phyloP scores from a whole-genome alignment of 1,284 basidiomycete species.

The Papiliotrema flavescens region DNA sequence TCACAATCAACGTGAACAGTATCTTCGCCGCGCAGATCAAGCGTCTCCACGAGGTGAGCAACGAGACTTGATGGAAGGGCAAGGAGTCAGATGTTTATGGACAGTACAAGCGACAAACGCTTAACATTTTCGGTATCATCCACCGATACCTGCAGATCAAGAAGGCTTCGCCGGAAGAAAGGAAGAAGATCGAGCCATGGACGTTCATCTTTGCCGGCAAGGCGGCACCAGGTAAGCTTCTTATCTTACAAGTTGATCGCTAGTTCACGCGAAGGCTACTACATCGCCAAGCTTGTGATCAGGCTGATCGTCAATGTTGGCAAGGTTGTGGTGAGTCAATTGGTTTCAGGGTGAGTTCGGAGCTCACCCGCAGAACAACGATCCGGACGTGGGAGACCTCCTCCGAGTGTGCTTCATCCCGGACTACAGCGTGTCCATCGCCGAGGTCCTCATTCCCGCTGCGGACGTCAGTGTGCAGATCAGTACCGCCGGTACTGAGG shows the following conservation, averaged over 20 bases:
- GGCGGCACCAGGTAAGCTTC: slow-evolving; percentile 45
- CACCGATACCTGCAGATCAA: slow-evolving; percentile 81
- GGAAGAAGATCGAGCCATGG: slow-evolving; percentile 68
- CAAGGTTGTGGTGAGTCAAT: slow-evolving; percentile 57
- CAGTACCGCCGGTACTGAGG: slow-evolving; percentile 86
- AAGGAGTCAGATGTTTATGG: slow-evolving; percentile 45
- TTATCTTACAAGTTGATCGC: neutral
- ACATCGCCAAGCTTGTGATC: slow-evolving; percentile 64
- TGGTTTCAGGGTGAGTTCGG: neutral
- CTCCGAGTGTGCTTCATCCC: slow-evolving; percentile 74
- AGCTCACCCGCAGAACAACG: slow-evolving; percentile 56
- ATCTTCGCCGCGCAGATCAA: slow-evolving; percentile 93
- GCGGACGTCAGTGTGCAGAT: slow-evolving; percentile 90
- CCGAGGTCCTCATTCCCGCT: slow-evolving; percentile 85
- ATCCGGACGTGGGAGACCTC: slow-evolving; percentile 78
- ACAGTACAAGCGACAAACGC: slow-evolving; percentile 70
- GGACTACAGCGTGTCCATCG: slow-evolving; percentile 77
- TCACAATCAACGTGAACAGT: slow-evolving; percentile 63
- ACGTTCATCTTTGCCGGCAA: slow-evolving; percentile 73
- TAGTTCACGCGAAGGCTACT: slow-evolving; percentile 36
- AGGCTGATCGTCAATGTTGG: slow-evolving; percentile 86
- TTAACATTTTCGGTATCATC: slow-evolving; percentile 63
- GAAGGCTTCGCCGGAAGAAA: slow-evolving; percentile 67
- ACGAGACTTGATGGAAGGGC: too few relatives aligned
- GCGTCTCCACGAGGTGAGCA: slow-evolving; percentile 53